Evolutionary conservation across 306 rosid genomes (phyloP).

Genomic region (Datisca glomerata): DNA sequence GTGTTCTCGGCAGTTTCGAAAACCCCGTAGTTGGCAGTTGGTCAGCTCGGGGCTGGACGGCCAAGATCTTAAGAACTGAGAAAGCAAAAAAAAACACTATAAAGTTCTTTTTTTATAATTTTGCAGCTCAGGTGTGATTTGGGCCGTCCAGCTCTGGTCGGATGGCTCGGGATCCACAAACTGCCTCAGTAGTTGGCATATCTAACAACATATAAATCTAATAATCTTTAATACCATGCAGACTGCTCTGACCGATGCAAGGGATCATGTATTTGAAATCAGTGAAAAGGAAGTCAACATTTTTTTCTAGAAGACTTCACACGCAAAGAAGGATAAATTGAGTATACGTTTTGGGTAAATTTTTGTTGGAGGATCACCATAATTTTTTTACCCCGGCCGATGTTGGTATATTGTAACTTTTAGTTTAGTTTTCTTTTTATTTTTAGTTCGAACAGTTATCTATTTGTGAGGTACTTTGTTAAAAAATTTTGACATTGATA

Average conservation of each 20-base stretch:
- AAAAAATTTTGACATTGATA: slow-evolving; percentile 28
- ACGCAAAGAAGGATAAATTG: slow-evolving; percentile 1
- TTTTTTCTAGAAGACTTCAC: slow-evolving; percentile 35
- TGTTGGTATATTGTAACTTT: slow-evolving; percentile 16
- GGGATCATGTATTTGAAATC: slow-evolving; percentile 96
- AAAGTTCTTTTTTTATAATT: too few species aligned
- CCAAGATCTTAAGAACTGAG: too few species aligned
- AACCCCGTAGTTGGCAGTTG: too few species aligned
- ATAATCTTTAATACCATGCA: slow-evolving; percentile 22
- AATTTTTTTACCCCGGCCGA: slow-evolving; percentile 17
- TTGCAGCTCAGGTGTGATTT: too few species aligned
- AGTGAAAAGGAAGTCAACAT: slow-evolving; percentile 80
- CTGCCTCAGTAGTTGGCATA: too few species aligned
- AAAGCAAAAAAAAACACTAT: too few species aligned
- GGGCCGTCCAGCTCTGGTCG: too few species aligned
- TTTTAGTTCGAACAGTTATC: slow-evolving; percentile 28
- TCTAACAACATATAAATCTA: neutral
- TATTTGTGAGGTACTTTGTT: too few species aligned
- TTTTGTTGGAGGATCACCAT: slow-evolving; percentile 5
- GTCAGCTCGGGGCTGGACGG: too few species aligned
- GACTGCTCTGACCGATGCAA: slow-evolving; percentile 93
- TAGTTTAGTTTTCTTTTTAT: slow-evolving; percentile 28
- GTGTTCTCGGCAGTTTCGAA: too few species aligned
- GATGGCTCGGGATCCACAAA: too few species aligned
- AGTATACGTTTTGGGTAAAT: slow-evolving; percentile 2